These are phyloP conservation scores for Podila clonocystis DNA, from an alignment of 192 early-diverging fungal species.

Conservation along the genomic window DNA sequence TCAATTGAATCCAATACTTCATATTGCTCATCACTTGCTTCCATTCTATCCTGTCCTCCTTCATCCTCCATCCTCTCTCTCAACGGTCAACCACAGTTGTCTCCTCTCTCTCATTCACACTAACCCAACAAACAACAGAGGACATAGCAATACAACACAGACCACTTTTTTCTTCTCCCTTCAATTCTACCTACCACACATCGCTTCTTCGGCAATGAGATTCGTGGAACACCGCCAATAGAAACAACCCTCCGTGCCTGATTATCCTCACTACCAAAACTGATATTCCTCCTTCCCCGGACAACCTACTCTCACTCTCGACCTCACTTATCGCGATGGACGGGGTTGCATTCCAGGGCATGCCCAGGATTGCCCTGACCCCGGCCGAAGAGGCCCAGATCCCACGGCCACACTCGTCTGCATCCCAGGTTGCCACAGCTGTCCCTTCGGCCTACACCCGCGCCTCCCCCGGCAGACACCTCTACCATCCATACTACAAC, in stretches of 20 bases:
- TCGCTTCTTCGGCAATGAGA: background rate
- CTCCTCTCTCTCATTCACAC: too few species aligned
- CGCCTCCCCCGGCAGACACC: constrained; percentile 7
- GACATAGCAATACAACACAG: too few species aligned
- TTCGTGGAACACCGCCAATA: background rate
- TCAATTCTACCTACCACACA: too few species aligned
- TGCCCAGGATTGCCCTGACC: constrained; percentile 49
- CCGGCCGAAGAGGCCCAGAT: constrained; percentile 44
- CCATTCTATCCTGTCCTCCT: too few species aligned
- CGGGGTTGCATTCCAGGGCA: constrained; percentile 48
- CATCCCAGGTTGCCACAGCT: constrained; percentile 37
- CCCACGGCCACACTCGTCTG: constrained; percentile 35
- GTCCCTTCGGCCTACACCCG: constrained; percentile 33
- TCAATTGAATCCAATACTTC: too few species aligned
- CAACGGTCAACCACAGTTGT: too few species aligned
- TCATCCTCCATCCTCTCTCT: too few species aligned
- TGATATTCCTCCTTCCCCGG: background rate
- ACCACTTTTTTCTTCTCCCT: too few species aligned
- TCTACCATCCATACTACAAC: constrained; percentile 26
- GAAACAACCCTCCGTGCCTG: background rate
- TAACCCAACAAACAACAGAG: too few species aligned
- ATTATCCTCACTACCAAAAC: background rate
- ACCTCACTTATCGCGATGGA: constrained; percentile 18
- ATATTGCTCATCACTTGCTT: too few species aligned
- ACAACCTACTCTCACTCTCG: background rate